Conservation (phyloP, 768 basidiomycete genomes). For the Boletellus emodensis region DNA sequence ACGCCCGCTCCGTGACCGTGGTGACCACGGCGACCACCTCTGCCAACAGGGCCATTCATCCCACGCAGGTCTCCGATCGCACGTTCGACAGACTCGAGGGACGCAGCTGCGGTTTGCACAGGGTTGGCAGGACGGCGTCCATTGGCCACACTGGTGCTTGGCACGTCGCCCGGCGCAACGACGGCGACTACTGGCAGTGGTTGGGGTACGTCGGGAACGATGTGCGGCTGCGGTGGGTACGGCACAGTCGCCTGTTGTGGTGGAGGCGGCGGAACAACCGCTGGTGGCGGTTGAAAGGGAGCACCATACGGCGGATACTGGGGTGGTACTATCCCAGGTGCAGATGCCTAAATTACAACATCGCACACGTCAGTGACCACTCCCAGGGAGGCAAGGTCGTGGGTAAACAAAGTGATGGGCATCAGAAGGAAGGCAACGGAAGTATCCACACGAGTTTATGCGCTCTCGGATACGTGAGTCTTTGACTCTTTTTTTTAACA, state of each 20-base stretch:
- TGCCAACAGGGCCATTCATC: conserved; percentile 32
- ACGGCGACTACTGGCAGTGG: conserved; percentile 15
- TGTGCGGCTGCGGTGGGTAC: conserved; percentile 25
- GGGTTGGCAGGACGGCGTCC: conserved; percentile 41
- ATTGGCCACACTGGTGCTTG: conserved; percentile 21
- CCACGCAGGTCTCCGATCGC: conserved; percentile 50
- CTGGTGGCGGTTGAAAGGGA: conserved; percentile 31
- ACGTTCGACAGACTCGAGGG: conserved; percentile 67
- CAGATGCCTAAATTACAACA: conserved; percentile 40
- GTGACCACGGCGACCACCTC: conserved; percentile 37
- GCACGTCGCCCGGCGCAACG: conserved; percentile 22
- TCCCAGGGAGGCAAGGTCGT: background rate
- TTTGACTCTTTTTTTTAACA: conserved; percentile 38
- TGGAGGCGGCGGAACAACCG: conserved; percentile 29
- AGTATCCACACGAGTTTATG: conserved; percentile 45
- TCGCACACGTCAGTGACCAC: conserved; percentile 11
- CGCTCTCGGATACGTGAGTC: conserved; percentile 41
- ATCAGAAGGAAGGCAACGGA: conserved; percentile 65
- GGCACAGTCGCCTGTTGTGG: conserved; percentile 28
- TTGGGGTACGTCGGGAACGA: conserved; percentile 26
- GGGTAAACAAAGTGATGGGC: background rate
- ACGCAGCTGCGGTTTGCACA: conserved; percentile 69
- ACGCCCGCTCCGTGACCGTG: conserved; percentile 22
- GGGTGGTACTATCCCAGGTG: conserved; percentile 36
- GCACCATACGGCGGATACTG: conserved; percentile 29